Conservation (phyloP, 495 filamentous ascomycete species). For the Penicillium riverlandense region DNA sequence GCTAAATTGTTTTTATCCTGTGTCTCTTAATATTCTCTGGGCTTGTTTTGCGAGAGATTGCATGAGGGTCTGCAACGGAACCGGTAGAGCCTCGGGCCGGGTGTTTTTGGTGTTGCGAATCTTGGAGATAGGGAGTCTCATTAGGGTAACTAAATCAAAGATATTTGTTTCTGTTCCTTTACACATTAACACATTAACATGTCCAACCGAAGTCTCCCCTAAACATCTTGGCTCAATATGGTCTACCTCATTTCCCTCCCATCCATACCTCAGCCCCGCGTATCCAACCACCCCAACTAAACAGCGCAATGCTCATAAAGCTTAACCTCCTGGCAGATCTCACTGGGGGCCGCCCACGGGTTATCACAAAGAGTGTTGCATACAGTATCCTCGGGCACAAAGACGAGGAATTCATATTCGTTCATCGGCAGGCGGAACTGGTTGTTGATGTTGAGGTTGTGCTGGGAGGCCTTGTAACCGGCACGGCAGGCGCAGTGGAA, state of each 20-base stretch:
- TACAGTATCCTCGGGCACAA: constrained; percentile 28
- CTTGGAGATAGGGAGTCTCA: constrained; percentile 6
- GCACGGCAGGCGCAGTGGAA: constrained; percentile 69
- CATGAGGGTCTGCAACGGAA: constrained; percentile 12
- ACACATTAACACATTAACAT: too few species aligned
- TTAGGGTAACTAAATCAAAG: constrained; percentile 12
- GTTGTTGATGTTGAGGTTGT: constrained; percentile 23
- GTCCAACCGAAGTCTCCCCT: too few species aligned
- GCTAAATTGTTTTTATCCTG: constrained; percentile 8
- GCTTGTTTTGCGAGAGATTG: constrained; percentile 11
- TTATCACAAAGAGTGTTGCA: constrained; percentile 36
- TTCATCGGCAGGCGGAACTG: constrained; percentile 36
- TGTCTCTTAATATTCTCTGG: constrained; percentile 4
- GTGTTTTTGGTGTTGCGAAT: constrained; percentile 16
- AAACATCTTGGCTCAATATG: too few species aligned
- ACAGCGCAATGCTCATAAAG: constrained; percentile 22
- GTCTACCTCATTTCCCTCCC: too few species aligned
- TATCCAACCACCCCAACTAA: constrained; percentile 9
- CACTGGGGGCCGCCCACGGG: constrained; percentile 17
- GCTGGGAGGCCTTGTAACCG: constrained; percentile 54
- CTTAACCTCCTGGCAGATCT: constrained; percentile 33
- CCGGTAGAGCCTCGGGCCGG: constrained; percentile 13
- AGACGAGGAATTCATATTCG: constrained; percentile 37
- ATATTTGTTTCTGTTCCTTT: constrained; percentile 11
- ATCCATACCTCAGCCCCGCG: too few species aligned